Evolutionary conservation across 106 monocot genomes (phyloP).

Genomic region (Dendrobium chrysotoxum): DNA sequence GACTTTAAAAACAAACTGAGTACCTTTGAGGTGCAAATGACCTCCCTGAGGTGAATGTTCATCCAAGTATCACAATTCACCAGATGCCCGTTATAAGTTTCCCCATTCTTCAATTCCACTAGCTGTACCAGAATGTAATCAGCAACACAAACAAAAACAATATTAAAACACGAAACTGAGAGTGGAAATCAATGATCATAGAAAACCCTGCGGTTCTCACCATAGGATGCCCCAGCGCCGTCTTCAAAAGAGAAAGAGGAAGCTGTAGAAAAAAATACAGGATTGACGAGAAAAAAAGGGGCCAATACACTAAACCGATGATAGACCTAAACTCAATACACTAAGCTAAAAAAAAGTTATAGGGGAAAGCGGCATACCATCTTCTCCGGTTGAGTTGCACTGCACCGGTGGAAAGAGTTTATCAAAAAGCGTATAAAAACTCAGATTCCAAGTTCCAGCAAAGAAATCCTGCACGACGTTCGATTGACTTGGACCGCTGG

Average conservation of each 20-base stretch:
- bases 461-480: no score
- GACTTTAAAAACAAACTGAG: neutral
- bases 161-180: neutral
- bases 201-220: slow-evolving; percentile 1
- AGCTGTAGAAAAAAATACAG: slow-evolving; percentile 16
- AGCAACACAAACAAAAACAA: neutral
- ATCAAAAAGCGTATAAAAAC: neutral
- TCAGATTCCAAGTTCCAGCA: no score
- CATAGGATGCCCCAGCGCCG: slow-evolving; percentile 40
- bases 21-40: slow-evolving; percentile 91
- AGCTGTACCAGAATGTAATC: slow-evolving; percentile 28
- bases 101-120: slow-evolving; percentile 75
- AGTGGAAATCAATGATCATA: neutral
- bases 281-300: neutral
- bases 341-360: neutral
- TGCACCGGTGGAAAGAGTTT: neutral
- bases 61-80: slow-evolving; percentile 73
- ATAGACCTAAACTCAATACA: neutral
- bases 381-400: neutral
- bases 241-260: slow-evolving; percentile 40
- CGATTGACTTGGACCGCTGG: no score
- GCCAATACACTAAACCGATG: neutral
- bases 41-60: slow-evolving; percentile 77
- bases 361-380: neutral
- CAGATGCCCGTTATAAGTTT: slow-evolving; percentile 76